A percentile compares a stretch with the other conserved stretches of the same genome.
phyloP scores from a whole-genome alignment of 1,284 basidiomycete genomes.

The Papiliotrema flavescens region DNA sequence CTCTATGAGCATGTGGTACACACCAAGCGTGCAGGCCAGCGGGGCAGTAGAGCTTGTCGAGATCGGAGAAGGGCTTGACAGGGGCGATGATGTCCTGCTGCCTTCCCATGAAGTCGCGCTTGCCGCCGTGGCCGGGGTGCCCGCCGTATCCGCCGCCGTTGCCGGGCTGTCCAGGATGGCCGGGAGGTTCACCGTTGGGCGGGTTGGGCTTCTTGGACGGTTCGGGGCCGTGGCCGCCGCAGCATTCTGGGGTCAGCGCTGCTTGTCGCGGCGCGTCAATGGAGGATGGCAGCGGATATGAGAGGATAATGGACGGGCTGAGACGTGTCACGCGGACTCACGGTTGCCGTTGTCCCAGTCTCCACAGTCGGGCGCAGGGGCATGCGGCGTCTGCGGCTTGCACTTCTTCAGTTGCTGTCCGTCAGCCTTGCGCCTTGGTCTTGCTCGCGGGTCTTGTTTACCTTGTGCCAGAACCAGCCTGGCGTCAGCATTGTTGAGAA shows the following conservation, averaged over 20 bases:
- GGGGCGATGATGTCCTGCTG: slow-evolving; percentile 6
- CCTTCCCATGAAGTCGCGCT: slow-evolving; percentile 21
- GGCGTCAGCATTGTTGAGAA: neutral
- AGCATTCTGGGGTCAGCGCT: slow-evolving; percentile 19
- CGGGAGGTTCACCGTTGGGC: slow-evolving; percentile 4
- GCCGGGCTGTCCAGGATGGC: neutral
- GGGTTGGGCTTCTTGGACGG: slow-evolving; percentile 7
- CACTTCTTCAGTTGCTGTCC: neutral
- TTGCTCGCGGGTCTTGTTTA: neutral
- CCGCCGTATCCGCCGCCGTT: slow-evolving; percentile 2
- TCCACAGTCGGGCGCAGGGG: neutral
- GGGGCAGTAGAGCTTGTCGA: slow-evolving; percentile 43
- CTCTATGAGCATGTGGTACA: slow-evolving; percentile 10
- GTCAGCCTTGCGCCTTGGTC: neutral
- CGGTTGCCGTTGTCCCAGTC: neutral
- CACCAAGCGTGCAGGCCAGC: slow-evolving; percentile 36
- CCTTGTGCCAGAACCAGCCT: slow-evolving; percentile 4
- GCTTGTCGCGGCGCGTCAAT: neutral
- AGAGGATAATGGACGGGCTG: neutral
- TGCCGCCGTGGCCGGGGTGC: slow-evolving; percentile 11
- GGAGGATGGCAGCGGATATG: neutral
- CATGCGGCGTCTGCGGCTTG: neutral
- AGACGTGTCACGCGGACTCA: neutral
- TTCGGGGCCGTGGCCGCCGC: slow-evolving; percentile 14
- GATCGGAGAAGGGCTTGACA: slow-evolving; percentile 24